phyloP scores from a whole-genome alignment of 495 filamentous ascomycete species.

The Xylaria intraflava region DNA sequence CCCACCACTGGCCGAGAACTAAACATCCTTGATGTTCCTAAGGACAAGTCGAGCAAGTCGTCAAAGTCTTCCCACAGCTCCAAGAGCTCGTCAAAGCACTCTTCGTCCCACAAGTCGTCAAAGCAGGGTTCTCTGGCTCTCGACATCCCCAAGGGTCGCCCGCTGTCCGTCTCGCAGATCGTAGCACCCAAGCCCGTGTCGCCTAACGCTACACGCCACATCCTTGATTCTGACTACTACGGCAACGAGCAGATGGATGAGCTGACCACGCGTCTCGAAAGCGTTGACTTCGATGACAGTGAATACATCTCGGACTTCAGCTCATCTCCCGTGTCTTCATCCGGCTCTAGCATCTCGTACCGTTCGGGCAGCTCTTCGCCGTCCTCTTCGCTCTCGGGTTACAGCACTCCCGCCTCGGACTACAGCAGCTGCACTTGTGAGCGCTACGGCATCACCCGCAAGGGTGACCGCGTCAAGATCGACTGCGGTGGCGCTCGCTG shows the following conservation, averaged over 20 bases:
- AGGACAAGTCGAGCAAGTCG: slow-evolving; percentile 39
- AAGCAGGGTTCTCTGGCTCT: slow-evolving; percentile 35
- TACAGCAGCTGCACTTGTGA: slow-evolving; percentile 72
- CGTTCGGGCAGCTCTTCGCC: slow-evolving; percentile 70
- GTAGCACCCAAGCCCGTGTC: slow-evolving; percentile 81
- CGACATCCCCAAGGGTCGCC: slow-evolving; percentile 77
- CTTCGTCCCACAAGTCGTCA: slow-evolving; percentile 32
- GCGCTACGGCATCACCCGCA: slow-evolving; percentile 91
- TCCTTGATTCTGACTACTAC: slow-evolving; percentile 71
- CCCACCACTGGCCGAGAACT: slow-evolving; percentile 94
- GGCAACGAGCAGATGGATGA: slow-evolving; percentile 60
- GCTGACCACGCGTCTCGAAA: slow-evolving; percentile 65
- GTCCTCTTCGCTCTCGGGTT: slow-evolving; percentile 66
- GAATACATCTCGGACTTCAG: slow-evolving; percentile 51
- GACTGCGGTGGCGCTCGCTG: slow-evolving; percentile 87
- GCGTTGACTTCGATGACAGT: slow-evolving; percentile 64
- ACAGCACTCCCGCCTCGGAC: slow-evolving; percentile 50
- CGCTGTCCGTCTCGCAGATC: slow-evolving; percentile 83
- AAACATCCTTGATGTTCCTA: slow-evolving; percentile 61
- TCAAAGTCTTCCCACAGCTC: slow-evolving; percentile 43
- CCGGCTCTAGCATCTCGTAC: slow-evolving; percentile 66
- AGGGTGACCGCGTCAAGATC: slow-evolving; percentile 84
- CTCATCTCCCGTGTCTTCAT: slow-evolving; percentile 59
- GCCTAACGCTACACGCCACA: slow-evolving; percentile 75
- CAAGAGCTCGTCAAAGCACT: slow-evolving; percentile 33